Conservation (phyloP, 75 land plant species). For the Pinus tabuliformis region DNA sequence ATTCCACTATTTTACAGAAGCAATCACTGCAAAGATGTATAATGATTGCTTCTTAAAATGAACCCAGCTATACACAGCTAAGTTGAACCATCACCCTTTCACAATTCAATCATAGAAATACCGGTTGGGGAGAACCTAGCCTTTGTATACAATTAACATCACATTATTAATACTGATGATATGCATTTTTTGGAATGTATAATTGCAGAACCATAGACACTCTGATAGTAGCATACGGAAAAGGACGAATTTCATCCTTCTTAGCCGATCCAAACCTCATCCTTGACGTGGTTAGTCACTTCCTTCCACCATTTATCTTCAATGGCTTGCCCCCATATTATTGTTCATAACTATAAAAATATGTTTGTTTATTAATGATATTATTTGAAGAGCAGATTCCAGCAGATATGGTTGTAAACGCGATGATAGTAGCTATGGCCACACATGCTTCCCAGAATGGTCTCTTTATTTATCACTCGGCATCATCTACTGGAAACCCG, state of each 20-base stretch:
- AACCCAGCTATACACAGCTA: fast-evolving
- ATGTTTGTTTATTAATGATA: background rate
- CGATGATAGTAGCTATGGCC: conserved; percentile 61
- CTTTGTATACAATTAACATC: no score
- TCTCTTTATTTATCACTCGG: conserved; percentile 51
- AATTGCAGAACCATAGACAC: conserved; percentile 71
- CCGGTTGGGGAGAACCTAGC: no score
- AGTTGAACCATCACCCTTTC: no score
- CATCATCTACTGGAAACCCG: conserved; percentile 64
- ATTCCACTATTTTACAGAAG: no score
- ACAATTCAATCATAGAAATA: no score
- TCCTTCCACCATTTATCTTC: no score
- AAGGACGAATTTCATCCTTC: conserved; percentile 62
- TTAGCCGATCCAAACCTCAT: conserved; percentile 49
- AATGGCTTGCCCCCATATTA: no score
- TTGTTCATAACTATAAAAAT: background rate
- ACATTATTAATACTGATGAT: no score
- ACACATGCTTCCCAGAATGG: conserved; percentile 32
- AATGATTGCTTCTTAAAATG: no score
- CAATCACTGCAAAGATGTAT: no score
- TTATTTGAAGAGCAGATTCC: conserved; percentile 44
- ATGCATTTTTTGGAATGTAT: background rate
- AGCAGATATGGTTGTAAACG: conserved; percentile 78
- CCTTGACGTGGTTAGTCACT: conserved; percentile 63
- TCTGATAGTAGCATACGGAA: conserved; percentile 61